These are phyloP conservation scores for Apiotrichum gamsii DNA, from an alignment of 1,284 basidiomycete genomes.

Conservation along the genomic window DNA sequence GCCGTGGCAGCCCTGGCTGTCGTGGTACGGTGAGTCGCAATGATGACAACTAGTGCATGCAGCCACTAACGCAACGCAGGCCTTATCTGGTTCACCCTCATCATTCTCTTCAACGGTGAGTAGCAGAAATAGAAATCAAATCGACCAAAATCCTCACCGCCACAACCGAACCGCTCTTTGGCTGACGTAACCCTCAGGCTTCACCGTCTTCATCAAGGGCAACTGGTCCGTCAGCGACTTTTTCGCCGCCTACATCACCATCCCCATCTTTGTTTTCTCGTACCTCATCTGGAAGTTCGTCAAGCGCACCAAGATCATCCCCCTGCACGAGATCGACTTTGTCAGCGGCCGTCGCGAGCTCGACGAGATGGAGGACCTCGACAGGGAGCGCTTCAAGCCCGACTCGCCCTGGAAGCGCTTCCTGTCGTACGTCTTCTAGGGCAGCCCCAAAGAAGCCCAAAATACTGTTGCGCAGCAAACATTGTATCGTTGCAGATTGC, in stretches of 20 bases:
- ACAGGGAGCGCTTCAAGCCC: conserved; percentile 27
- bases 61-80: no score
- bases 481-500: no score
- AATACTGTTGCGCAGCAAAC: no score
- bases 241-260: conserved; percentile 47
- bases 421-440: conserved; percentile 29
- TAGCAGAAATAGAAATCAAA: no score
- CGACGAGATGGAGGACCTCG: conserved; percentile 55
- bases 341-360: conserved; percentile 56
- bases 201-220: conserved; percentile 58
- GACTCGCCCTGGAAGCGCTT: conserved; percentile 23
- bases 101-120: conserved; percentile 32
- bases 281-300: conserved; percentile 57
- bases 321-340: conserved; percentile 58
- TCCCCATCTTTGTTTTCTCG: conserved; percentile 47
- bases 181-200: no score
- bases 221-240: conserved; percentile 48
- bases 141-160: no score
- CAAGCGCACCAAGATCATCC: conserved; percentile 55
- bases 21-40: no score
- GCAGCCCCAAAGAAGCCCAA: no score
- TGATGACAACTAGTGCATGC: no score
- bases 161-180: no score
- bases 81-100: conserved; percentile 34
- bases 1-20: conserved; percentile 23